Conservation (phyloP, 2,329 filamentous ascomycete genomes). For the Aspergillus piperis region DNA sequence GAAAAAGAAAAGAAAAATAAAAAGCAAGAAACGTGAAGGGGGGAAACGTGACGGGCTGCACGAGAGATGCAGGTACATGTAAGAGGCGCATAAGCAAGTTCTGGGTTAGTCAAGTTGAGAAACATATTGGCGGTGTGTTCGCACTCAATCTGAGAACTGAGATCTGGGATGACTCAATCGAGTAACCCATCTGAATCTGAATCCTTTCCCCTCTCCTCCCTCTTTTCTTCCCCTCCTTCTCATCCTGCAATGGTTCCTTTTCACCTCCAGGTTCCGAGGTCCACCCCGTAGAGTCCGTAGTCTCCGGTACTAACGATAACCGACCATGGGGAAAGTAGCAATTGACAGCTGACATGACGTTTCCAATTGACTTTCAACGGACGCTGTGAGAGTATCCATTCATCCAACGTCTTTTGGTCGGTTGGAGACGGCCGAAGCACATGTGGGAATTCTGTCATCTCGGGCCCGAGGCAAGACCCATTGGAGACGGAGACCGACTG, state of each 20-base stretch:
- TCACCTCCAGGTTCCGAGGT: not conserved
- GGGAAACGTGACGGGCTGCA: not conserved
- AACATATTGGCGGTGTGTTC: not conserved
- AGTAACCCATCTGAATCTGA: not conserved
- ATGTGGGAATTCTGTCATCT: not conserved
- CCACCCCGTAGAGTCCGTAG: not conserved
- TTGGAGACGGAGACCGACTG: not conserved
- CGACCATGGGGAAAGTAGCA: not conserved
- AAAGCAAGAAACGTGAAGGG: not conserved
- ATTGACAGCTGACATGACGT: not conserved
- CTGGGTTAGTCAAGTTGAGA: not conserved
- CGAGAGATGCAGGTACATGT: constrained; percentile 1
- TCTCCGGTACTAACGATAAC: too few species aligned
- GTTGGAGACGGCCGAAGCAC: constrained; percentile 13
- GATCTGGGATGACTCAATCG: not conserved
- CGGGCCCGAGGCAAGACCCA: constrained; percentile 13
- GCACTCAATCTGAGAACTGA: not conserved
- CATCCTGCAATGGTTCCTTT: constrained; percentile 1
- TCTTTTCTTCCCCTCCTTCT: not conserved
- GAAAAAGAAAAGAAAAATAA: too few species aligned
- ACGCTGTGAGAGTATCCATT: not conserved
- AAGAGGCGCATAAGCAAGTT: not conserved
- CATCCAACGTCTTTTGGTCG: not conserved
- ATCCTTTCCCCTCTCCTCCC: not conserved
- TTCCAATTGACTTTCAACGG: not conserved